These are phyloP conservation scores for Mycena galopus DNA, from an alignment of 768 basidiomycete species.

Conservation along the genomic window DNA sequence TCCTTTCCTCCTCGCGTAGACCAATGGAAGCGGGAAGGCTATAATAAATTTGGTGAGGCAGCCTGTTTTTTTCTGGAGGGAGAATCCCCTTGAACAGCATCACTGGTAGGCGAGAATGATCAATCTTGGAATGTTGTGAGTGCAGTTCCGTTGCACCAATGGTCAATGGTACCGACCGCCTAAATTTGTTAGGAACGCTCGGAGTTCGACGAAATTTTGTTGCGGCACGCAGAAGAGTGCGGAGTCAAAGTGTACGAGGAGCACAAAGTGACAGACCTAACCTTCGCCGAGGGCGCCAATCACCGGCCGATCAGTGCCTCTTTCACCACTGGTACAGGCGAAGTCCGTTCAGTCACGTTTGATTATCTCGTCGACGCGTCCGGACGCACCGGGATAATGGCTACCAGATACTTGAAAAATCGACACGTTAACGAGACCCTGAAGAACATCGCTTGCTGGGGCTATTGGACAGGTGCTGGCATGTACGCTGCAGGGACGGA, in stretches of 20 bases:
- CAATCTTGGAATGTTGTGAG: slow-evolving; percentile 48
- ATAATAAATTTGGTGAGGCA: slow-evolving; percentile 38
- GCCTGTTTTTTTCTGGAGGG: background rate
- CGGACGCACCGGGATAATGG: slow-evolving; percentile 63
- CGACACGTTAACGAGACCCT: slow-evolving; percentile 59
- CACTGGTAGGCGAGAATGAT: slow-evolving; percentile 17
- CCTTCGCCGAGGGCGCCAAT: slow-evolving; percentile 33
- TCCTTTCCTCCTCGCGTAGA: slow-evolving; percentile 20
- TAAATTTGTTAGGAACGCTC: slow-evolving; percentile 36
- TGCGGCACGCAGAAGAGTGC: slow-evolving; percentile 43
- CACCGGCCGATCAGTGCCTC: slow-evolving; percentile 43
- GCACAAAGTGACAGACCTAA: slow-evolving; percentile 38
- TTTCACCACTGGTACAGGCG: slow-evolving; percentile 36
- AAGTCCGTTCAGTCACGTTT: slow-evolving; percentile 53
- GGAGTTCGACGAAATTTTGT: slow-evolving; percentile 48
- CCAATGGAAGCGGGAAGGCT: slow-evolving; percentile 48
- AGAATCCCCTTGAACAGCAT: background rate
- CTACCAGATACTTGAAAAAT: slow-evolving; percentile 61
- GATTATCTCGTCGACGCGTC: slow-evolving; percentile 67
- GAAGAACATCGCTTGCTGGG: slow-evolving; percentile 68
- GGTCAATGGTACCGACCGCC: background rate
- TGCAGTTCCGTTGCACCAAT: background rate
- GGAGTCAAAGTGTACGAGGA: slow-evolving; percentile 45
- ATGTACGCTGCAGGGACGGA: slow-evolving; percentile 32
- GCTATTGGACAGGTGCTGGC: slow-evolving; percentile 51